Percentiles rank a stretch among this genome's conserved stretches.
Conservation (phyloP, 2,329 filamentous ascomycete genomes). For the Aspergillus sp. region DNA sequence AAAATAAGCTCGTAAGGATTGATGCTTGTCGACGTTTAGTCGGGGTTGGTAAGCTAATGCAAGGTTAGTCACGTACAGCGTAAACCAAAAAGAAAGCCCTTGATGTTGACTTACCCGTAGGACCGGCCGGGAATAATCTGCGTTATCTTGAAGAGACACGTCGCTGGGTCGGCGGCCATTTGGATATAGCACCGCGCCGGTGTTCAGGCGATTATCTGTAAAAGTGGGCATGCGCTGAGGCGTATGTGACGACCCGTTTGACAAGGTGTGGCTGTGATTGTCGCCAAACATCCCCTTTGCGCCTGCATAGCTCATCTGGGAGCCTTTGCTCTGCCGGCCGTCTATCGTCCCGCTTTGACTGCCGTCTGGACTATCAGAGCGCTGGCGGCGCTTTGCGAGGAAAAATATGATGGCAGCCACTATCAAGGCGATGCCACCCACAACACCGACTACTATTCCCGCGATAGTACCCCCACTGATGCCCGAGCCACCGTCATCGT, state of each 20-base stretch:
- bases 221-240: constrained; percentile 38
- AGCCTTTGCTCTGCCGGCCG: constrained; percentile 39
- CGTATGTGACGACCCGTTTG: constrained; percentile 28
- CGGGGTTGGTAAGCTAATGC: constrained; percentile 40
- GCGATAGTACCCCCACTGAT: constrained; percentile 49
- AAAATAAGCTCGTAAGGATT: constrained; percentile 17
- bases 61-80: constrained; percentile 21
- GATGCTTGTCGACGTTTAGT: constrained; percentile 27
- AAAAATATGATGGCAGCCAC: constrained; percentile 45
- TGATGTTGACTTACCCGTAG: constrained; percentile 41
- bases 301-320: constrained; percentile 41
- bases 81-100: background rate
- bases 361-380: constrained; percentile 32
- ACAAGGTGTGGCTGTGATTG: constrained; percentile 30
- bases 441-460: constrained; percentile 49
- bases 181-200: constrained; percentile 45
- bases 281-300: constrained; percentile 38
- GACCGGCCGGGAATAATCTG: constrained; percentile 53
- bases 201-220: constrained; percentile 52
- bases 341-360: constrained; percentile 36
- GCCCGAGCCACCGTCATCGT: constrained; percentile 26
- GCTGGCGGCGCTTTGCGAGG: constrained; percentile 43
- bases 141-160: constrained; percentile 52
- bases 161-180: constrained; percentile 49
- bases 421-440: constrained; percentile 44